phyloP scores from a whole-genome alignment of 2,329 filamentous ascomycete genomes.

The Penicillium capsulatum region DNA sequence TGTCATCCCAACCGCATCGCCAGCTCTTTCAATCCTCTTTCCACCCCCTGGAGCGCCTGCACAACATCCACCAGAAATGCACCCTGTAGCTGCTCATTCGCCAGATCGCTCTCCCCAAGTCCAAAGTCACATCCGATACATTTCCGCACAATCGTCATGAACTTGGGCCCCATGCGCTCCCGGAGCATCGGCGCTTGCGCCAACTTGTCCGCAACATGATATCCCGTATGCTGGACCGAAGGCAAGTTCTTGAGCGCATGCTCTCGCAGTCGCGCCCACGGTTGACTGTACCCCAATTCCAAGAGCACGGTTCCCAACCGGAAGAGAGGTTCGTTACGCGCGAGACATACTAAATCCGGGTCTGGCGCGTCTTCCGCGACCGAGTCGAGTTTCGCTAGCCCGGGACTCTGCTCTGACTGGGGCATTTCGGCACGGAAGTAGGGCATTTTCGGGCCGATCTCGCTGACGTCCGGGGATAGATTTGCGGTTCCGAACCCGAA shows the following conservation, averaged over 20 bases:
- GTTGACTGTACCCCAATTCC: slow-evolving; percentile 1
- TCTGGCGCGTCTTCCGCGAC: too few species aligned
- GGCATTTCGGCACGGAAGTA: slow-evolving; percentile 1
- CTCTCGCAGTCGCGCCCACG: background rate
- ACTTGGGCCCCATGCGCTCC: background rate
- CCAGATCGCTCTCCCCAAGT: slow-evolving; percentile 1
- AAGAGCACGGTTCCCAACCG: background rate
- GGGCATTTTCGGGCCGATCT: background rate
- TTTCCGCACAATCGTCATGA: slow-evolving; percentile 1
- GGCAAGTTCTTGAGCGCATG: background rate
- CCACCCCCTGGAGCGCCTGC: background rate
- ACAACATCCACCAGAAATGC: slow-evolving; percentile 3
- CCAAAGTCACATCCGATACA: slow-evolving; percentile 3
- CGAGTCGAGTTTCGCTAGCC: too few species aligned
- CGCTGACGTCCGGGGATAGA: background rate
- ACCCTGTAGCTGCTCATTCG: slow-evolving; percentile 2
- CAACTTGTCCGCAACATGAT: slow-evolving; percentile 1
- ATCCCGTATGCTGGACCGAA: background rate
- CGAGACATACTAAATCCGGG: background rate
- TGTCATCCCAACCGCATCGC: background rate
- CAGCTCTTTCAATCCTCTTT: background rate
- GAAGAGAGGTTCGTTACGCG: slow-evolving; percentile 1
- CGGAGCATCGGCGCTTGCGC: background rate
- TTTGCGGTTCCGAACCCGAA: background rate
- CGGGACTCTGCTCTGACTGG: background rate